Conservation (phyloP, 257 asterid genomes). For the Solanum corneliomulleri region DNA sequence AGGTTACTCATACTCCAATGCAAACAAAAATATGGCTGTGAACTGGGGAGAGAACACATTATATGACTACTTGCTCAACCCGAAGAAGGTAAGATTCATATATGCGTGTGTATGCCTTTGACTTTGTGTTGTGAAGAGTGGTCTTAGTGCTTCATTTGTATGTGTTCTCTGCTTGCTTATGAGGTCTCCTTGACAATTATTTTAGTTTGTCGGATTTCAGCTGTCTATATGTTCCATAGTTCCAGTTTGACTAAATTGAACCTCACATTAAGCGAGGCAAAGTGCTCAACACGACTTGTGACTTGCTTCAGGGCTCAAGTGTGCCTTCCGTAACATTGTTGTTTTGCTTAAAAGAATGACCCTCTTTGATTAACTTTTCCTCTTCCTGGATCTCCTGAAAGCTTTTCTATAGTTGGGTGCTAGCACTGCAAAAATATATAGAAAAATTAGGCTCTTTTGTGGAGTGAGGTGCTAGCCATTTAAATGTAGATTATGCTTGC, state of each 20-base stretch:
- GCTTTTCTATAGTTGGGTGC: background rate
- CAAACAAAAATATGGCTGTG: constrained; percentile 90
- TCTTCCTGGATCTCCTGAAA: background rate
- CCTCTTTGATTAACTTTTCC: background rate
- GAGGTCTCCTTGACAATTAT: background rate
- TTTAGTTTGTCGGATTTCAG: background rate
- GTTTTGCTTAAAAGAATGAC: background rate
- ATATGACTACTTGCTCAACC: constrained; percentile 84
- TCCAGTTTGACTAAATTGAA: background rate
- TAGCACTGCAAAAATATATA: background rate
- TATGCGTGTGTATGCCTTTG: background rate
- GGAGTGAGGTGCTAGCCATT: background rate
- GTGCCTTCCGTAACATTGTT: background rate
- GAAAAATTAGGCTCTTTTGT: background rate
- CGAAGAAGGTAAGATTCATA: constrained; percentile 54
- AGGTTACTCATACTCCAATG: constrained; percentile 87
- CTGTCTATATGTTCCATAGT: background rate
- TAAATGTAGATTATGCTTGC: background rate
- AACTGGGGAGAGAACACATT: constrained; percentile 79
- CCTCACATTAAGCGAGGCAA: background rate
- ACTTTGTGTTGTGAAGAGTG: background rate
- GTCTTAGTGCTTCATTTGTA: background rate
- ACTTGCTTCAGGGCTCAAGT: background rate
- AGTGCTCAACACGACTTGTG: background rate
- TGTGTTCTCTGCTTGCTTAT: background rate